Evolutionary conservation across 2,329 filamentous ascomycete species (phyloP).

Genomic region (Fusarium agapanthi): DNA sequence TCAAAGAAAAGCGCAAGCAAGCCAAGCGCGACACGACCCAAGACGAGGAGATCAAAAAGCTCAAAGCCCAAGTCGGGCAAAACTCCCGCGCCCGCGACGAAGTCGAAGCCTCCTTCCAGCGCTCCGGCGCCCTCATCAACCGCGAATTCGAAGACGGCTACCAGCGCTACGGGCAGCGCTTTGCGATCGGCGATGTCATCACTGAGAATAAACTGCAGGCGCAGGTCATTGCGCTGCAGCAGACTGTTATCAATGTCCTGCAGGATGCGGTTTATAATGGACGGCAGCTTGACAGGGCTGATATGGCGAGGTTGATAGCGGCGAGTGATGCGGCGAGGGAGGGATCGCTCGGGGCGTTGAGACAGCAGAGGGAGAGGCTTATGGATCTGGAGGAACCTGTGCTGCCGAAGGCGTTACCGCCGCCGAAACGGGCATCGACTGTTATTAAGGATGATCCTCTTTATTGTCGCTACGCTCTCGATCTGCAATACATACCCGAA

Average conservation of each 20-base stretch:
- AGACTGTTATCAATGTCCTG: slow-evolving; percentile 39
- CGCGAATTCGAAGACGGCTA: slow-evolving; percentile 40
- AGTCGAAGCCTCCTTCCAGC: slow-evolving; percentile 33
- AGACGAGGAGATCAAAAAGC: slow-evolving; percentile 40
- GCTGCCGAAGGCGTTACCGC: neutral
- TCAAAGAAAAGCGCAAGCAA: slow-evolving; percentile 39
- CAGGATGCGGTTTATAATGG: slow-evolving; percentile 37
- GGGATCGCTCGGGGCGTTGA: slow-evolving; percentile 30
- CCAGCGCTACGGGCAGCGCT: slow-evolving; percentile 29
- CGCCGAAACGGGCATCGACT: slow-evolving; percentile 7
- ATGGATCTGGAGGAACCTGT: slow-evolving; percentile 9
- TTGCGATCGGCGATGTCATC: slow-evolving; percentile 37
- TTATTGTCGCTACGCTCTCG: slow-evolving; percentile 38
- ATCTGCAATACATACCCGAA: slow-evolving; percentile 28
- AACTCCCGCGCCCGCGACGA: slow-evolving; percentile 21
- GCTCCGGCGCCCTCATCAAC: slow-evolving; percentile 37
- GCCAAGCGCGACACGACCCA: slow-evolving; percentile 34
- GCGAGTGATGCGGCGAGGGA: slow-evolving; percentile 38
- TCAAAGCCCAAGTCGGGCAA: slow-evolving; percentile 30
- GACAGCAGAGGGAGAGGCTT: slow-evolving; percentile 34
- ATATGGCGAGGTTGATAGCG: slow-evolving; percentile 37
- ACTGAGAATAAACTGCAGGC: slow-evolving; percentile 40
- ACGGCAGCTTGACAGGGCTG: slow-evolving; percentile 31
- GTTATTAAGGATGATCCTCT: slow-evolving; percentile 19
- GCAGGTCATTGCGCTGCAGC: slow-evolving; percentile 39